Conservation (phyloP, 805 yeast genomes). For the Myxozyma melibiosi region DNA sequence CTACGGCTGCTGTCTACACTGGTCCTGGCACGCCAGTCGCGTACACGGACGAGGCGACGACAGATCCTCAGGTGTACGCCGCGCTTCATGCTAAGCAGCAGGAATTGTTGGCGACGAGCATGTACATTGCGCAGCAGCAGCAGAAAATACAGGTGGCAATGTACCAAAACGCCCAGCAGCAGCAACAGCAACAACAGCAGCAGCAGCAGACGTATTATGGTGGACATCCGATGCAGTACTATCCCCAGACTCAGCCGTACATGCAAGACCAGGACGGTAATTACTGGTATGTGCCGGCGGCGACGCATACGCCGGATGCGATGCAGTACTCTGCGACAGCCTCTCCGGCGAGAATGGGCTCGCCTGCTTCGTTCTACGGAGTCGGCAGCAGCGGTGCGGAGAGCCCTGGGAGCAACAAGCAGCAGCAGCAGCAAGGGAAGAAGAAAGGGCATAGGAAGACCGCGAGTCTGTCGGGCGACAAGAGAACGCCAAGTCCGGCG, state of each 20-base stretch:
- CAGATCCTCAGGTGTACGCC: constrained; percentile 37
- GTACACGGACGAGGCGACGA: constrained; percentile 10
- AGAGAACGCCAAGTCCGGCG: constrained; percentile 1
- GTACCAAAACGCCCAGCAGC: constrained; percentile 34
- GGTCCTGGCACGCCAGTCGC: constrained; percentile 1
- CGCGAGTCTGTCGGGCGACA: neutral
- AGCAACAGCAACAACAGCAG: constrained; percentile 14
- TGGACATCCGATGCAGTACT: neutral
- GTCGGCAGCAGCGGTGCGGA: neutral
- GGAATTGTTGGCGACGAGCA: constrained; percentile 40
- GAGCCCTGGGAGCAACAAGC: too few species aligned
- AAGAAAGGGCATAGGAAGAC: constrained; percentile 2
- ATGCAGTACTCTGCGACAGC: neutral
- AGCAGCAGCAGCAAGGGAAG: neutral
- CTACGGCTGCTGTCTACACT: neutral
- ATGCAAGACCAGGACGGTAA: constrained; percentile 28
- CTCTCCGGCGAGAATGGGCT: constrained; percentile 9
- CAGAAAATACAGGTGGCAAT: constrained; percentile 41
- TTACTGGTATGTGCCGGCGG: constrained; percentile 13
- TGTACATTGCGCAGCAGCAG: constrained; percentile 42
- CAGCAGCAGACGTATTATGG: neutral
- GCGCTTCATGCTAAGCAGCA: constrained; percentile 43
- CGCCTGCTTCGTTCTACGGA: neutral
- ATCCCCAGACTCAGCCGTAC: constrained; percentile 7
- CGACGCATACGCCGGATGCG: neutral